Base-by-base conservation (phyloP, 495 filamentous ascomycete species). In the Neurospora sublineolata region DNA sequence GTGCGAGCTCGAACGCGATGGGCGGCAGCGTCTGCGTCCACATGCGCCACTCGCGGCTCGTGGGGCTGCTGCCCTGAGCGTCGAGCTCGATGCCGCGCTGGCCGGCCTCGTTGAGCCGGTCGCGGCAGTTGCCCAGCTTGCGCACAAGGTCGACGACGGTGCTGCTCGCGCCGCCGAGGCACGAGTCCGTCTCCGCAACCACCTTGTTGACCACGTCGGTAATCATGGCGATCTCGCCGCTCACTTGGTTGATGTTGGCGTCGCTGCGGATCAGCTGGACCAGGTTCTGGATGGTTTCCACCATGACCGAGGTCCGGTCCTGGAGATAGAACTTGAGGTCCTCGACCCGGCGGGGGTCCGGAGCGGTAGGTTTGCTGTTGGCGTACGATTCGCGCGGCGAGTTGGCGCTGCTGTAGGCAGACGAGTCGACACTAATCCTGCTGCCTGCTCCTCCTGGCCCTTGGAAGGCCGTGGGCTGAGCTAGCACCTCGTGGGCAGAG, bases 1-100 rank as follows among this genome's bases (percentile, higher is more conserved):
- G 85, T 3, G 92, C 93, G 76, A 95, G 90, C 82, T 93, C 92
- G 80, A 97, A 97, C 20, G 93, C 93, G 73, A 96, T 88, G 10
- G 93, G 93, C 20, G 93, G 91, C 60, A 94, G 82, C 67, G 86
- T 90, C 77, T 89, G 89, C 67, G 87, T 90, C 82, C 89, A 89
- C 76, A 86, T 88, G 64, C 86, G 88, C 82, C 88, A 86, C 79
- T 79, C 83, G 70, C 73, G 79, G 70, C 86, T 83, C 41, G 80
- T 80, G 30, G 86, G 80, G 36, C 81, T 82, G 8, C 81, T 76
- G 38, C 82, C 83, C 39, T 77, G 79, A 23, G 82, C 83, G 10
- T 83, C 83, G 1, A 89, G 83, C 2, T 85, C 82, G 71, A 88
- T 82, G 72, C 89, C 90, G 70, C 89, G 85, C 23, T 87, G 85